Evolutionary conservation across 2,329 filamentous ascomycete species (phyloP), one percentile per base, ranked within the genome.

Genomic region (Aspergillus quadricinctus): DNA sequence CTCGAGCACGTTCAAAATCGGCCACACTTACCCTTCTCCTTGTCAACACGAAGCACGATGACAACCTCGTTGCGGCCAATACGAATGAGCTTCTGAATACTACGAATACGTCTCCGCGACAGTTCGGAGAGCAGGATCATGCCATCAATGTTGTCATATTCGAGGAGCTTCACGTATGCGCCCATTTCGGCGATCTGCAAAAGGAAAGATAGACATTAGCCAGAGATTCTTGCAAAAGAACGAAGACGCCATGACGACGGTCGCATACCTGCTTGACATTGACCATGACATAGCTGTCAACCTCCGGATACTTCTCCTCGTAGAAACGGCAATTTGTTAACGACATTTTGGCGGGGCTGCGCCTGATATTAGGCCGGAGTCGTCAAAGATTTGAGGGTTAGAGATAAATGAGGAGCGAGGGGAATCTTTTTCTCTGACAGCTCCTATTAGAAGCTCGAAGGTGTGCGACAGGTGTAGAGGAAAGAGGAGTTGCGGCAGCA

Each of bases 261-360:
- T 53, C 49, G 14, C 71, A 46, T 74, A 92, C 89, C 87, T 96
- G 92, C 85, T 96, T 96, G 70, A 97, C 94, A 78, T 97, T 99
- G 76, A 99, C 94, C 94, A 99, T 99, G 75, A 99, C 95, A 80
- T 97, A 97, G 83, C 91, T 96, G 80, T 99, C 94, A 75, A 99
- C 93, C 83, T 97, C 94, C 57, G 92, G 92, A 72, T 89, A 97
- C 79, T 96, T 96, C 81, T 96, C 91, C 83, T 96, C 92, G 77
- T 96, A 97, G 79, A 95, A 97, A 71, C 92, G 91, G 79, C 90
- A 96, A 81, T 96, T 96, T 75, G 90, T 94, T 81, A 96, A 86
- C 79, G 92, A 95, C 90, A 95, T 96, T 71, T 75, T 89, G 84
- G 82, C 80, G 81, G 78, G 71, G 72, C 71, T 71, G 70, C 69